Evolutionary conservation across 2,329 filamentous ascomycete genomes (phyloP), one percentile per base, ranked within the genome.

Genomic region (Exophiala xenobiotica): DNA sequence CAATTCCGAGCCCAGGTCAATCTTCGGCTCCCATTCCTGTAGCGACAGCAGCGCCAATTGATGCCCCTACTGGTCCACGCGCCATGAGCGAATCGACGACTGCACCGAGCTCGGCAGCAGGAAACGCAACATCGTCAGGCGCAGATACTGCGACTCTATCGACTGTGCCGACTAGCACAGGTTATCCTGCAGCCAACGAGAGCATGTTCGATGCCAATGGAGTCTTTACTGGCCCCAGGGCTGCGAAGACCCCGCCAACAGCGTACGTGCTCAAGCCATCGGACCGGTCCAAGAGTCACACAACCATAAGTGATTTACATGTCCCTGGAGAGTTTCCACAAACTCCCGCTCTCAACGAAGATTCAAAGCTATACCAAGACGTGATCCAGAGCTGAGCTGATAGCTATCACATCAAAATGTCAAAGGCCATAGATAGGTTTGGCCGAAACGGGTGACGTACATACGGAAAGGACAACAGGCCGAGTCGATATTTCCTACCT

Each of bases 311-410:
- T 48, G 78, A 85, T 63, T 68, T 89, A 44, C 84, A 87, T 63
- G 78, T 90, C 14, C 86, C 86, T 3, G 86, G 86, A 8, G 77
- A 85, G 59, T 90, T 78, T 64, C 83, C 83, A 9, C 20, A 23
- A 14, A 53, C 52, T 2, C 48, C 42, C 8, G 49, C 37, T 18
- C 46, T 55, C 6, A 51, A 44, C 14, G 55, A 58, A 8, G 52
- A 55, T 5, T 4, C 41, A 6, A 53, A 26, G 23, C 19, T 55
- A 3, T 58, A 58, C 40, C 23, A 37, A 11, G 51, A 52, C n/a
- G 55, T 55, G 22, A 38, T 58, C 23, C 42, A 53, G 27, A 41
- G 38, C 9, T 43, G 33, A 41, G 4, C 26, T n/a, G n/a, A n/a
- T n/a, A n/a, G n/a, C n/a, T n/a, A n/a, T n/a, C 41, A 29, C 3